These are phyloP conservation scores for Ilyonectria robusta DNA, from an alignment of 2,329 filamentous ascomycete genomes.

Conservation along the genomic window DNA sequence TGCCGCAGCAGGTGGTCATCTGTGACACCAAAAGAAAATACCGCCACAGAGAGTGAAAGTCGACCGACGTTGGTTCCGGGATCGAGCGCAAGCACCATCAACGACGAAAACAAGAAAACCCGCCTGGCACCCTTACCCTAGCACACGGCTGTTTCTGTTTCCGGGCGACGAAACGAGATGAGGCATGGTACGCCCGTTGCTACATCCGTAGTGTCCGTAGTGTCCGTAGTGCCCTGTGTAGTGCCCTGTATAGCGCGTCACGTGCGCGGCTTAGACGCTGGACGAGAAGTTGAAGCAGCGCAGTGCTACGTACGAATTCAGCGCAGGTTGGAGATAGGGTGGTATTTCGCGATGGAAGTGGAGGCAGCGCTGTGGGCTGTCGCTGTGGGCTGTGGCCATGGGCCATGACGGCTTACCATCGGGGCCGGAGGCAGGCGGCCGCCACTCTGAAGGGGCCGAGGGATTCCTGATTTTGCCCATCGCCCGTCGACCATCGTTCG, in stretches of 20 bases:
- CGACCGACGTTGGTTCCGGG: background rate
- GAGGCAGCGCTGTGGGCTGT: background rate
- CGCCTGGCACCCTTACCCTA: slow-evolving; percentile 1
- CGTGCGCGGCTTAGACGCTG: slow-evolving; percentile 1
- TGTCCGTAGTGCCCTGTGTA: background rate
- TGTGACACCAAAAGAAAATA: background rate
- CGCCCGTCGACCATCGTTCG: too few relatives aligned
- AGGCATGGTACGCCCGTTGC: slow-evolving; percentile 11
- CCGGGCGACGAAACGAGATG: slow-evolving; percentile 14
- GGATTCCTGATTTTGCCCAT: background rate
- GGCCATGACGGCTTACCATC: slow-evolving; percentile 4
- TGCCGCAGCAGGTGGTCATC: background rate
- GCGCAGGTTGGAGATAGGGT: background rate
- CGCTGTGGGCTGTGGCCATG: background rate
- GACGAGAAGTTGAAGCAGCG: background rate
- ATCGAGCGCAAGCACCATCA: background rate
- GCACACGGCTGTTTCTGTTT: slow-evolving; percentile 13
- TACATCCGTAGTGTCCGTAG: slow-evolving; percentile 13
- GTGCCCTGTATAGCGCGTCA: slow-evolving; percentile 5
- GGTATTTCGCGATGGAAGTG: background rate
- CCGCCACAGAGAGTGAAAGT: background rate
- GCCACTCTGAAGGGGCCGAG: background rate
- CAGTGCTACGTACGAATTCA: background rate
- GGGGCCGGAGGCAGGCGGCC: slow-evolving; percentile 21
- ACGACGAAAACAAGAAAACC: background rate